Base-by-base conservation (phyloP, 129 eudicot genomes). In the Arctium minus region DNA sequence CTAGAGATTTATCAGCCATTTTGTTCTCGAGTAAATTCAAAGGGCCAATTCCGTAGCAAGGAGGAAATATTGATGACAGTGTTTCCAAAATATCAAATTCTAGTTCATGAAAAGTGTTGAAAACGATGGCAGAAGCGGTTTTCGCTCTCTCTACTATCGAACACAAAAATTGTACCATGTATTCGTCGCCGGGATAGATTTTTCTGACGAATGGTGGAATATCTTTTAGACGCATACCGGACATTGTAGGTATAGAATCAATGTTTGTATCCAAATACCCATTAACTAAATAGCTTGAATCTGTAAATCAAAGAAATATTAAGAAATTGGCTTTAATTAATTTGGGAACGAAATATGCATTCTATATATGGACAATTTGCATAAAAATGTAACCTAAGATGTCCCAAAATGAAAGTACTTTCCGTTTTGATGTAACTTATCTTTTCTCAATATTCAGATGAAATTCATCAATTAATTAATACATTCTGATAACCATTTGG, bases 251-350 rank as follows among this genome's bases (percentile, higher is more conserved):
- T 15, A 50, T 13, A 50, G 18, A 13, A 50, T 50, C 64, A 0
- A 50, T 50, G 64, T 13, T 50, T 12, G 64, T 50, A 50, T 50
- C 64, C 64, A 50, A 50, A 50, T 50, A 50, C 5, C 22, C 64
- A 15, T 50, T 50, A 1, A 15, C 17, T 50, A 50, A 4, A 50
- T 2, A 3, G 13, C 5, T 50, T 6, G 56, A 37, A 80, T 72
- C 83, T 80, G 83, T 70, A 33, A n/a, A 70, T 32, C 50, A 71
- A 80, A 80, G 33, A 46, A 22, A 69, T 42, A 29, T 29, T 8
- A 72, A 6, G 46, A 40, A 40, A 6, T 40, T 40, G 8, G 9
- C 46, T 40, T 40, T 1, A 40, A 6, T 6, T 40, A 6, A 40
- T 40, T 5, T 40, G 1, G 10, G 9, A 6, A 40, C 46, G 8